Base-by-base conservation (phyloP, 1,139 yeast genomes). In the Saccharomyces pastorianus region DNA sequence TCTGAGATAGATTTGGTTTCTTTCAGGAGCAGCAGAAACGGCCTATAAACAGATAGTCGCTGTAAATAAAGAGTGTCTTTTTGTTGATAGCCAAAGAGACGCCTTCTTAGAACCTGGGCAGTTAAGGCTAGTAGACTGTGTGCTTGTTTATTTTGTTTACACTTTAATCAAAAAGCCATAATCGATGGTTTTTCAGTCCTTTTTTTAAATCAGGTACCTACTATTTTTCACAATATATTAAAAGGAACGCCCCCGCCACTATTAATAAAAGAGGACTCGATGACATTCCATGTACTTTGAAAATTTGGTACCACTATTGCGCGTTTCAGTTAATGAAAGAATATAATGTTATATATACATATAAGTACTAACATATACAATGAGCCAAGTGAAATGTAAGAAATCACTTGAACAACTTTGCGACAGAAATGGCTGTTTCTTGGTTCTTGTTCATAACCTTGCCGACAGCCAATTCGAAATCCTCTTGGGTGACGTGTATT, bases 401-500 rank as follows among this genome's bases (percentile, higher is more conserved):
- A 48, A 8, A 25, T 58, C 76, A 93, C 80, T 93, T 93, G 78
- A 89, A 93, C 69, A 93, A 81, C 72, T 93, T 93, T 57, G 96
- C 95, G 59, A 89, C 82, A 2, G 98, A 90, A 53, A 93, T 89
- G 56, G 95, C 90, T 53, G 96, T 93, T 69, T 91, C 98, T 66
- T 91, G 96, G 71, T 88, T 90, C 76, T 86, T 88, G 61, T 91
- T 85, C 96, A 93, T 88, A 53, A 93, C 96, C 80, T 93, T 93
- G 50, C 96, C 97, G 51, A 93, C 99, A 0, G 99, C 99, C 62
- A 93, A 80, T 72, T 93, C 98, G 65, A 93, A 91, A 73, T 93
- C 99, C 72, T 93, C 99, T 71, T 93, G 98, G 3, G 97, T 93
- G 23, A 20, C 23, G 4, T 20, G 23, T 20, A 20, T 20, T 20